These are phyloP conservation scores for Arthrobotrys pseudoclavata DNA, from an alignment of 2,329 filamentous ascomycete genomes.

Conservation along the genomic window DNA sequence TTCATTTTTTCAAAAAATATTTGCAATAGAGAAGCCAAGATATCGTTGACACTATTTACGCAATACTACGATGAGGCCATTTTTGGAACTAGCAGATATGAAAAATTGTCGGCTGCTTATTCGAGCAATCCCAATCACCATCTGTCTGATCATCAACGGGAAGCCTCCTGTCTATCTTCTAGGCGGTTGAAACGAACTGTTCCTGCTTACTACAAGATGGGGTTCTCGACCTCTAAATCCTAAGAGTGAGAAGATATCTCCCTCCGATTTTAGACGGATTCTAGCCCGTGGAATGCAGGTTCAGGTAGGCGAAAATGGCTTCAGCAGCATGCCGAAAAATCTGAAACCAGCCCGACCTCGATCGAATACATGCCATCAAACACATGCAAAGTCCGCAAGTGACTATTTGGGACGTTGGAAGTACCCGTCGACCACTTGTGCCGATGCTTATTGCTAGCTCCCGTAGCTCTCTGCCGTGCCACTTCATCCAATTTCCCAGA, in stretches of 20 bases:
- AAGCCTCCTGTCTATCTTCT: conserved; percentile 25
- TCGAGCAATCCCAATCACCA: conserved; percentile 27
- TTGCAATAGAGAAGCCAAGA: too few species aligned
- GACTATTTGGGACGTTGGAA: conserved; percentile 4
- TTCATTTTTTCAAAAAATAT: not conserved
- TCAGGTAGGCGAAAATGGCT: conserved; percentile 16
- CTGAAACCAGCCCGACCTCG: conserved; percentile 27
- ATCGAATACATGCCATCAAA: not conserved
- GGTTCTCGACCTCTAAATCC: conserved; percentile 21
- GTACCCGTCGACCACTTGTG: not conserved
- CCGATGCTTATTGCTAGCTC: conserved; percentile 19
- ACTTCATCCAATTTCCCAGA: conserved; percentile 26
- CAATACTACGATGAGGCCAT: not conserved
- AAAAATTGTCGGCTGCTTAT: conserved; percentile 11
- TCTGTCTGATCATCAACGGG: conserved; percentile 40
- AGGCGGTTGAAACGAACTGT: conserved; percentile 36
- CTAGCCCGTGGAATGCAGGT: conserved; percentile 2
- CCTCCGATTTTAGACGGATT: conserved; percentile 9
- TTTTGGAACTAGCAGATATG: conserved; percentile 14
- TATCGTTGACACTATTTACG: too few species aligned
- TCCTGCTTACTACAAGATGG: conserved; percentile 25
- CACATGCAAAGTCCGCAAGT: conserved; percentile 10
- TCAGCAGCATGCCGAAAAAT: conserved; percentile 31
- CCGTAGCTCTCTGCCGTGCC: conserved; percentile 3
- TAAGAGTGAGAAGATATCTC: not conserved